Evolutionary conservation across 106 monocot species (phyloP), one percentile per base, ranked within the genome.

Genomic region (Dendrobium nobile): DNA sequence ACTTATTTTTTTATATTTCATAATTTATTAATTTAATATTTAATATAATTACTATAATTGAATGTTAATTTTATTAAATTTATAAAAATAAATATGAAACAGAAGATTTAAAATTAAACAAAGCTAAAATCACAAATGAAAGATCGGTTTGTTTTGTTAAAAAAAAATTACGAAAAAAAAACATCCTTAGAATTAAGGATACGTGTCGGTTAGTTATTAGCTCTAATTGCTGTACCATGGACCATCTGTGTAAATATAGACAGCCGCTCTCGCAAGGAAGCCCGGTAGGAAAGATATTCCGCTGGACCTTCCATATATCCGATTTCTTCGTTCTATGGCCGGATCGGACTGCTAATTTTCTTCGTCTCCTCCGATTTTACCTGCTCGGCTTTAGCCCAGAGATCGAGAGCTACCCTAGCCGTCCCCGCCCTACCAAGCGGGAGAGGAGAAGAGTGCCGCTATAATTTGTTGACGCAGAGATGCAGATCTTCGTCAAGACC

Each of bases 401-500:
- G 64, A 70, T 70, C 74, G n/a, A 19, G 74, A 44, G 43, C 11
- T 48, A 0, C 76, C 76, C 22, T 27, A 22, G 47, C 15, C 26
- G 2, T 76, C 48, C 4, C 3, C 45, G 24, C 3, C 27, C 24
- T 42, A n/a, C 3, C 76, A 27, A 47, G 27, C n/a, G 22, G 47
- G 44, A 44, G 75, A 47, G 75, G 20, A 47, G 75, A 47, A 75
- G 22, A 44, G 4, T 20, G 51, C 42, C 4, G 19, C 10, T 5
- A 19, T 19, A 26, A 18, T 73, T 44, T 75, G 47, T 22, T 26
- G 75, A 75, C 47, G 78, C 41, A 22, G 65, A 47, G 78, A 83
- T 83, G 83, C 54, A 54, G 78, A 77, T 83, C 73, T 78, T 78
- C 73, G 78, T 83, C 13, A 83, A 83, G 70, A 83, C 83, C 20